Base-by-base conservation (phyloP, 108 stramenopile species). In the Nitzschia inconspicua region DNA sequence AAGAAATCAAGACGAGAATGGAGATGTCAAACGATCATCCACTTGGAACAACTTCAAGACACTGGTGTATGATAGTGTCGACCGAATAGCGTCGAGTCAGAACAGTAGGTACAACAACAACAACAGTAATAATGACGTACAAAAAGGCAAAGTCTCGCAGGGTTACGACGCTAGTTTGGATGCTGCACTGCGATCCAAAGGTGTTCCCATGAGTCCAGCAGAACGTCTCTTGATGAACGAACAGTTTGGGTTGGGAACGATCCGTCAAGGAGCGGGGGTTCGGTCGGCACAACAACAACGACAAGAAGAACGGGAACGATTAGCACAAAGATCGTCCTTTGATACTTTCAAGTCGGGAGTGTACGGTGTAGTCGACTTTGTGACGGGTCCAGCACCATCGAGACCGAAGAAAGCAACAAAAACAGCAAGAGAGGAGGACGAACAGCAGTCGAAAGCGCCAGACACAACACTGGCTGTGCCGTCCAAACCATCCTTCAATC, bases 31-130 rank as follows among this genome's bases (percentile, higher is more conserved):
- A n/a, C n/a, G n/a, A n/a, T n/a, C n/a, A n/a, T n/a, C n/a, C n/a
- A n/a, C n/a, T n/a, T 58, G 57, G 57, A 42, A 58, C n/a, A 24
- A 23, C 10, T 43, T 58, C 23, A 58, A 58, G n/a, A 25, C 34
- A 7, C 5, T 34, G n/a, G 18, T 58, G 24, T 58, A 58, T 19
- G 32, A 26, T 5, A 24, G 57, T 43, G 41, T 58, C 7, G 57
- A 58, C 27, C 5, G 18, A 25, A 16, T 58, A n/a, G 8, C 19
- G 8, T 19, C 43, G 4, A 22, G 19, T 44, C 43, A 44, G 8
- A 44, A 44, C 43, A 7, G 43, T 44, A 44, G 8, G 23, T 4
- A 8, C 43, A 8, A 44, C 8, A 4, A 7, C 20, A 19, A 44
- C 5, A 44, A 22, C 4, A 51, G 28, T 5, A 24, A 24, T 24